Base-by-base conservation (phyloP, 345 rosid genomes). In the Boechera retrofracta region DNA sequence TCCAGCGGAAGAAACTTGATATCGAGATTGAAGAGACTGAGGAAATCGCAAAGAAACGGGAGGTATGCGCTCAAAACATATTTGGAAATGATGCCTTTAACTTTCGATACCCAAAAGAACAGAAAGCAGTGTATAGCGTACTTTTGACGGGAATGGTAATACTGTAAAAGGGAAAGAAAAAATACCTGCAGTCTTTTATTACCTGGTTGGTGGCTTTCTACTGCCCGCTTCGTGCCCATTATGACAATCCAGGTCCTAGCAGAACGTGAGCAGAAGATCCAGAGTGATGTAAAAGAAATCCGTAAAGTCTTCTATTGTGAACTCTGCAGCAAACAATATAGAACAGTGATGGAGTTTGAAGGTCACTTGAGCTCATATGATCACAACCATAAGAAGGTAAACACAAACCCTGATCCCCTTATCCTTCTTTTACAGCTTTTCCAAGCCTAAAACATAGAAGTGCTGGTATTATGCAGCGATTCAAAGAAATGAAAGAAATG, bases 141-240 rank as follows among this genome's bases (percentile, higher is more conserved):
- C 89, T 89, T 90, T 86, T 90, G 89, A 87, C 67, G 86, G 82
- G 86, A 86, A 0, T 39, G 42, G 42, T 39, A 39, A 1, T 81
- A 86, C 89, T 83, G 73, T 93, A 84, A 84, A 24, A 86, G 87
- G 59, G 91, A 85, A 83, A 87, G 4, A 10, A 88, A 38, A 47
- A 47, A 33, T 39, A 9, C 42, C 84, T 85, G 88, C 95, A 88
- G 97, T 92, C 87, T 94, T 31, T 90, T 94, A 94, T 92, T 92
- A 89, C 93, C 92, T 90, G 97, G 97, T 90, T 89, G 92, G 98
- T 87, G 92, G 96, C 89, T 89, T 64, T 86, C 94, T 94, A 91
- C 96, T 95, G 91, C 99, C 97, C 80, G 94, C 98, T 92, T 91
- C 97, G 89, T 92, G 87, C 96, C 94, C 90, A 85, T 95, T 95